These are phyloP conservation scores for Apostasia shenzhenica DNA, from an alignment of 106 monocot species.

Conservation along the genomic window DNA sequence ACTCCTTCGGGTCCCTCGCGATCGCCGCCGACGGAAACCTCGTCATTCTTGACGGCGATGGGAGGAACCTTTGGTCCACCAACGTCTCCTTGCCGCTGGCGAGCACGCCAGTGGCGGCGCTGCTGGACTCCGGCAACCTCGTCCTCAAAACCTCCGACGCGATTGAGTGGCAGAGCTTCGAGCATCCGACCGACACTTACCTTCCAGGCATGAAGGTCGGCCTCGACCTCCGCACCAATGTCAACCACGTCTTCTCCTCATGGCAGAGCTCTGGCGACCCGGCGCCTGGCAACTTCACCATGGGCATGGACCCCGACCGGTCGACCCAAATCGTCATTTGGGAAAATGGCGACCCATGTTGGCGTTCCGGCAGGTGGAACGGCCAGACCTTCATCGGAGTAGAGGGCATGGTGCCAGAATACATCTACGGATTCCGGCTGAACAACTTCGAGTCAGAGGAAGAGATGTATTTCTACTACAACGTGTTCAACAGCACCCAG, in stretches of 20 bases:
- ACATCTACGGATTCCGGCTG: slow-evolving; percentile 32
- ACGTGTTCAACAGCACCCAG: slow-evolving; percentile 17
- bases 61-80: slow-evolving; percentile 19
- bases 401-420: slow-evolving; percentile 23
- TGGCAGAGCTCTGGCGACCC: slow-evolving; percentile 50
- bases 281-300: slow-evolving; percentile 25
- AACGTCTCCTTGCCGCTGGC: not conserved
- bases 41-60: slow-evolving; percentile 5
- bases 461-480: slow-evolving; percentile 30
- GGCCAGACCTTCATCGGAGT: slow-evolving; percentile 42
- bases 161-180: slow-evolving; percentile 37
- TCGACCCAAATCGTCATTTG: slow-evolving; percentile 53
- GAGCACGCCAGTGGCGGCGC: slow-evolving; percentile 5
- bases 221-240: slow-evolving; percentile 11
- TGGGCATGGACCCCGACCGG: slow-evolving; percentile 31
- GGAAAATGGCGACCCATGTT: slow-evolving; percentile 18
- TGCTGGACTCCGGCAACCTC: slow-evolving; percentile 28
- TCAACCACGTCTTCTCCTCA: slow-evolving; percentile 18
- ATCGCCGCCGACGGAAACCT: slow-evolving; percentile 17
- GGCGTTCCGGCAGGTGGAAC: slow-evolving; percentile 68
- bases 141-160: slow-evolving; percentile 2
- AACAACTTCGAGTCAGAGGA: slow-evolving; percentile 7
- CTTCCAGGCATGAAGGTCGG: slow-evolving; percentile 33
- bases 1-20: slow-evolving; percentile 9
- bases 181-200: slow-evolving; percentile 42